Evolutionary conservation across 306 rosid genomes (phyloP).

Genomic region (Mimosa bimucronata): DNA sequence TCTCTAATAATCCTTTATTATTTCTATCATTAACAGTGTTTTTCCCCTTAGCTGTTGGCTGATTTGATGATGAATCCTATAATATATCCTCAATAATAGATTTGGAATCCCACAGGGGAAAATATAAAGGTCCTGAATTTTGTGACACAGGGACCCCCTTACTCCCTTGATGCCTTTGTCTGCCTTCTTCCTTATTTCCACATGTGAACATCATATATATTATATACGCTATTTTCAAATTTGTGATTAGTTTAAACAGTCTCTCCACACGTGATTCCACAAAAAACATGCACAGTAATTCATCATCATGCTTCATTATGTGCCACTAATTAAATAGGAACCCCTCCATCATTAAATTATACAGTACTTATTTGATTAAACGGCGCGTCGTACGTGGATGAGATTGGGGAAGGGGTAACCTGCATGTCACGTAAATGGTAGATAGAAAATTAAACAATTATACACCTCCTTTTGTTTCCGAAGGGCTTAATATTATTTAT

Average conservation of each 20-base stretch:
- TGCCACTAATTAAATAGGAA: neutral
- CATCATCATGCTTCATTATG: neutral
- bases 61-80: constrained; percentile 29
- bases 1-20: neutral
- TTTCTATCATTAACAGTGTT: neutral
- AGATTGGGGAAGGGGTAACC: neutral
- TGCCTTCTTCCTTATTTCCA: neutral
- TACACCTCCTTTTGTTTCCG: neutral
- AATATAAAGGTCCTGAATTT: neutral
- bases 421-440: constrained; percentile 17
- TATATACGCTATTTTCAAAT: too few relatives aligned
- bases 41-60: neutral
- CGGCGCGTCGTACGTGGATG: neutral
- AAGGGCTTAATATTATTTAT: neutral
- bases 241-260: neutral
- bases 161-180: neutral
- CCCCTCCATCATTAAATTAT: neutral
- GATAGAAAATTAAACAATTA: neutral
- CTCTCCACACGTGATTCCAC: neutral
- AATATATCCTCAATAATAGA: neutral
- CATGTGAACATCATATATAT: neutral
- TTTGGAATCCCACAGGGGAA: neutral
- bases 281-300: neutral
- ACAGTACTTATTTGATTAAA: neutral
- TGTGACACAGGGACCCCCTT: constrained; percentile 1